Evolutionary conservation across 176 grass and related monocot genomes (phyloP).

Genomic region (Juncus effusus): DNA sequence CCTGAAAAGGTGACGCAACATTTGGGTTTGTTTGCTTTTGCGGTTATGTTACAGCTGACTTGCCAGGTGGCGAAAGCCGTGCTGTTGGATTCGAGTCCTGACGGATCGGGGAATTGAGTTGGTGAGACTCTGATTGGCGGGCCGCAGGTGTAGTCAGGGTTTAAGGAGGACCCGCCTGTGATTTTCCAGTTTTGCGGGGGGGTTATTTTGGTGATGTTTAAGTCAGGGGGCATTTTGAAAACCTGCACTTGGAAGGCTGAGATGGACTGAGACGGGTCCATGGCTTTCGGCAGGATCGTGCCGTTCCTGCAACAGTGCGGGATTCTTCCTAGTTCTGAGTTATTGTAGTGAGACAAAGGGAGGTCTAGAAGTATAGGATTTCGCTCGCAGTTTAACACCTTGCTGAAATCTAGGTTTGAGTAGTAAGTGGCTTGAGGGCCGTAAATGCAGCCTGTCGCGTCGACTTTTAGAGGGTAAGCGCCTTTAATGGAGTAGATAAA

Average conservation of each 20-base stretch:
- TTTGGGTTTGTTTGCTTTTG: conserved; percentile 55
- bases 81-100: conserved; percentile 55
- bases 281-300: conserved; percentile 73
- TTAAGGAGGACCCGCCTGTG: conserved; percentile 49
- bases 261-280: conserved; percentile 72
- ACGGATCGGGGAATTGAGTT: conserved; percentile 56
- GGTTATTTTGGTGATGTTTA: conserved; percentile 63
- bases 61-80: conserved; percentile 57
- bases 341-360: conserved; percentile 62
- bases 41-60: conserved; percentile 74
- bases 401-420: conserved; percentile 59
- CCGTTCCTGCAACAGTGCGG: conserved; percentile 85
- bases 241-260: conserved; percentile 95
- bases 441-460: conserved; percentile 60
- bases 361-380: conserved; percentile 66
- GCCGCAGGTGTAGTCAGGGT: conserved; percentile 67
- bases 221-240: conserved; percentile 85
- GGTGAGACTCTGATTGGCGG: conserved; percentile 55
- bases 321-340: conserved; percentile 61
- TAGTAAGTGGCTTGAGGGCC: conserved; percentile 54
- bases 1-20: conserved; percentile 91
- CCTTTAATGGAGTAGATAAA: conserved; percentile 79
- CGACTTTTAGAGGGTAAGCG: conserved; percentile 46
- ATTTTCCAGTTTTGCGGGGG: conserved; percentile 77
- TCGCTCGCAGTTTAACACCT: conserved; percentile 71